Evolutionary conservation across 2,329 filamentous ascomycete species (phyloP).

Genomic region (Fusarium duplospermum): DNA sequence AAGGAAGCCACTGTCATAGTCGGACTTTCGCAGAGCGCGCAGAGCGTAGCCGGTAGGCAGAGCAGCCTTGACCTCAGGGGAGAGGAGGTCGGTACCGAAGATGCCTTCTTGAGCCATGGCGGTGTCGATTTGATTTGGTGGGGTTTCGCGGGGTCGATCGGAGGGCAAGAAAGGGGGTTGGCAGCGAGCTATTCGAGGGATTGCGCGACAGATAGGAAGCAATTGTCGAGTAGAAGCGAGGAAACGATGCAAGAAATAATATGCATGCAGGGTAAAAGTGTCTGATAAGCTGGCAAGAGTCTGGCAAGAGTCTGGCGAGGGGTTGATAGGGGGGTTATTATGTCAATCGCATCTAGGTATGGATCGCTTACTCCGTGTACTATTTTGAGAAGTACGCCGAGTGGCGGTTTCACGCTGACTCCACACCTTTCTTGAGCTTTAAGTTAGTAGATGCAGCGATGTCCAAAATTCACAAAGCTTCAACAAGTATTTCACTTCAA

Average conservation of each 20-base stretch:
- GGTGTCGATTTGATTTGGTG: conserved; percentile 35
- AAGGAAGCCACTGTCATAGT: conserved; percentile 86
- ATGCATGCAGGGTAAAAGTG: background rate
- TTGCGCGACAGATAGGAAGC: background rate
- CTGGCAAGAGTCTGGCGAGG: background rate
- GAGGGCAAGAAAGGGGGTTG: conserved; percentile 15
- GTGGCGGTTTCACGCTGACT: conserved; percentile 16
- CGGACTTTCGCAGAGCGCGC: conserved; percentile 80
- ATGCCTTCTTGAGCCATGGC: conserved; percentile 65
- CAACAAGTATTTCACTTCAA: background rate
- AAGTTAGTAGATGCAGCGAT: background rate
- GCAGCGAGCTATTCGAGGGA: background rate
- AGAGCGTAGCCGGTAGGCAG: conserved; percentile 86
- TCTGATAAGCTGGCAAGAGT: background rate
- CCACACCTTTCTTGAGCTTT: conserved; percentile 14
- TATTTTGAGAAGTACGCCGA: background rate
- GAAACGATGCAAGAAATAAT: background rate
- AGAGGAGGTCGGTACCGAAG: conserved; percentile 83
- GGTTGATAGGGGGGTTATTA: background rate
- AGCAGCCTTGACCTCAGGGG: conserved; percentile 74
- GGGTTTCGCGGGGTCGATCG: conserved; percentile 30
- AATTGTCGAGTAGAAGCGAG: conserved; percentile 13
- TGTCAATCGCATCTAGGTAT: background rate
- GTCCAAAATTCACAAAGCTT: background rate
- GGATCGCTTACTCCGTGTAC: background rate